A percentile compares a stretch with the other conserved stretches of the same genome.
These are phyloP conservation scores for Rubia peregrina DNA, from an alignment of 305 asterid genomes.

Conservation along the genomic window DNA sequence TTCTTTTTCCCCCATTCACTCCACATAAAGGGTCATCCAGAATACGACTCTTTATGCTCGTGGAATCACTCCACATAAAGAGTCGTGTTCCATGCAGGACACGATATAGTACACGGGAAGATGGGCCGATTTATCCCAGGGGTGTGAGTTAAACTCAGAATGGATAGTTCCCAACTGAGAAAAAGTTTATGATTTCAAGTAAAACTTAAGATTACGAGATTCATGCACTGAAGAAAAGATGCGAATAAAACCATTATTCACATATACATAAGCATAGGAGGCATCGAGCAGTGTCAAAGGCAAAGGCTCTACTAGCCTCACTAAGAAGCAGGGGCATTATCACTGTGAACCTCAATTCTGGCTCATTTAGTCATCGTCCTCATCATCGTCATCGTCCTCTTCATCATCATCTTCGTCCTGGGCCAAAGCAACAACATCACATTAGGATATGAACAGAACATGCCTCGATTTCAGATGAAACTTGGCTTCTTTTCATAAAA, in stretches of 20 bases:
- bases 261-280: slow-evolving; percentile 5
- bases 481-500: too few relatives aligned
- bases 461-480: background rate
- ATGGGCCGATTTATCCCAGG: too few relatives aligned
- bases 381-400: slow-evolving; percentile 27
- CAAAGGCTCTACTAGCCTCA: background rate
- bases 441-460: background rate
- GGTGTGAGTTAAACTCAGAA: too few relatives aligned
- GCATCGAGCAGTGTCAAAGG: slow-evolving; percentile 1
- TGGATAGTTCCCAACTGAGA: background rate
- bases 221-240: background rate
- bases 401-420: slow-evolving; percentile 38
- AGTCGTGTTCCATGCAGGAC: too few relatives aligned
- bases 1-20: background rate
- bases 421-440: background rate
- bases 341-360: background rate
- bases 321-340: background rate
- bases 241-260: slow-evolving; percentile 9
- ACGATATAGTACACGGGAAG: background rate
- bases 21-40: too few relatives aligned
- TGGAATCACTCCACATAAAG: too few relatives aligned
- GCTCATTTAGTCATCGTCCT: slow-evolving; percentile 33
- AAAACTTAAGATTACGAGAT: background rate
- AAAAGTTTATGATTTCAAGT: background rate
- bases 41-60: too few relatives aligned